Evolutionary conservation across 441 rosid species (phyloP).

Genomic region (Arabidopsis hybrid): DNA sequence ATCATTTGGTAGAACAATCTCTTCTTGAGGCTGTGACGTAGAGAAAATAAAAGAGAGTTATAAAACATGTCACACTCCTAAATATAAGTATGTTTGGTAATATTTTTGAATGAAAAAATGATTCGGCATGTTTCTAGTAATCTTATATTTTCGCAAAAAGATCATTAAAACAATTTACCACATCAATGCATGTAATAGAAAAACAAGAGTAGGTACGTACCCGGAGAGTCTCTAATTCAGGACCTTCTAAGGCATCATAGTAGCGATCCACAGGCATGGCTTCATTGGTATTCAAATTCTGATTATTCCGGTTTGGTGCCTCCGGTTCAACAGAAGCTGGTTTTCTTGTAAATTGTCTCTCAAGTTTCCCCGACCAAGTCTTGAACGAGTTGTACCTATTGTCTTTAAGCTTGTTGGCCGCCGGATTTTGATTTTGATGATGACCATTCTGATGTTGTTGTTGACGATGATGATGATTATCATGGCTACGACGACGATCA

Average conservation of each 20-base stretch:
- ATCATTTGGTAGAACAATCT: conserved; percentile 78
- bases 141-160: not conserved
- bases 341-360: conserved; percentile 72
- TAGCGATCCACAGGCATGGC: conserved; percentile 77
- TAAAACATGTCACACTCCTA: conserved; percentile 16
- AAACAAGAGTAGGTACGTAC: conserved; percentile 46
- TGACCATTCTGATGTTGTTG: conserved; percentile 16
- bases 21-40: conserved; percentile 67
- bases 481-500: conserved; percentile 12
- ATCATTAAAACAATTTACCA: not conserved
- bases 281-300: conserved; percentile 48
- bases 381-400: conserved; percentile 80
- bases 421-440: conserved; percentile 39
- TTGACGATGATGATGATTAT: conserved; percentile 14
- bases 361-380: conserved; percentile 92
- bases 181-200: not conserved
- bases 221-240: conserved; percentile 83
- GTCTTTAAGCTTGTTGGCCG: conserved; percentile 53
- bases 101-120: not conserved
- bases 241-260: conserved; percentile 91
- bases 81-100: not conserved
- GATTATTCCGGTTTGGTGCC: conserved; percentile 31
- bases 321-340: conserved; percentile 46
- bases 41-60: not conserved
- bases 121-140: not conserved